Evolutionary conservation across 352 stramenopile genomes (phyloP).

Genomic region (Elongisporangium undulatum): DNA sequence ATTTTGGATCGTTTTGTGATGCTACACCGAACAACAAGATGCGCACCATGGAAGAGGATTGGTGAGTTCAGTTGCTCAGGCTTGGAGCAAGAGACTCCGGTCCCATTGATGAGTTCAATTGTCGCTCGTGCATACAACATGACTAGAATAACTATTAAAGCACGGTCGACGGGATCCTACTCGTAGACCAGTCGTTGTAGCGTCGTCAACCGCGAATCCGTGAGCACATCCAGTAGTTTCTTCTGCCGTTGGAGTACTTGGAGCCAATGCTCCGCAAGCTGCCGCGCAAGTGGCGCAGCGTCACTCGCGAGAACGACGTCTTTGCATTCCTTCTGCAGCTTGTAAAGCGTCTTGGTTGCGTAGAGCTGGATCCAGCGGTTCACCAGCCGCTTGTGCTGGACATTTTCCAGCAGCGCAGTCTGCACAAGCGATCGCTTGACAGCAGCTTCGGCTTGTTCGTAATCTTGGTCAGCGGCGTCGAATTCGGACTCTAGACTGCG

Average conservation of each 20-base stretch:
- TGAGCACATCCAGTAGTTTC: conserved; percentile 41
- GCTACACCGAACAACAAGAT: no score
- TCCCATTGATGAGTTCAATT: no score
- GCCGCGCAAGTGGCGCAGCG: not conserved
- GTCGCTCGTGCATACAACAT: no score
- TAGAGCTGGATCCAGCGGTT: conserved; percentile 61
- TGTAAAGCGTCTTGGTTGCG: conserved; percentile 29
- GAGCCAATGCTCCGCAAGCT: conserved; percentile 33
- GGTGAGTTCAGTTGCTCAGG: no score
- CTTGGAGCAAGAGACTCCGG: no score
- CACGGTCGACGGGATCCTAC: no score
- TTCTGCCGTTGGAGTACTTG: conserved; percentile 37
- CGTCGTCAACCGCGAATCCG: conserved; percentile 27
- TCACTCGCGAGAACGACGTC: conserved; percentile 1
- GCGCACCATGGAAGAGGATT: no score
- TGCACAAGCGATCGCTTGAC: not conserved
- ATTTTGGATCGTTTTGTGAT: no score
- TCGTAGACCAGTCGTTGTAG: conserved; percentile 34
- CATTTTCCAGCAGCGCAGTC: conserved; percentile 9
- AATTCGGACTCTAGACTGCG: conserved; percentile 42
- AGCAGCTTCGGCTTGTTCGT: conserved; percentile 13
- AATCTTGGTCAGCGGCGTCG: conserved; percentile 36
- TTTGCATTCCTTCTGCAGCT: conserved; percentile 32
- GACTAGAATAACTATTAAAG: no score
- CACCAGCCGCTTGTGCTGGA: conserved; percentile 35